Conservation (phyloP, 495 filamentous ascomycete species). For the Xylaria venustula region DNA sequence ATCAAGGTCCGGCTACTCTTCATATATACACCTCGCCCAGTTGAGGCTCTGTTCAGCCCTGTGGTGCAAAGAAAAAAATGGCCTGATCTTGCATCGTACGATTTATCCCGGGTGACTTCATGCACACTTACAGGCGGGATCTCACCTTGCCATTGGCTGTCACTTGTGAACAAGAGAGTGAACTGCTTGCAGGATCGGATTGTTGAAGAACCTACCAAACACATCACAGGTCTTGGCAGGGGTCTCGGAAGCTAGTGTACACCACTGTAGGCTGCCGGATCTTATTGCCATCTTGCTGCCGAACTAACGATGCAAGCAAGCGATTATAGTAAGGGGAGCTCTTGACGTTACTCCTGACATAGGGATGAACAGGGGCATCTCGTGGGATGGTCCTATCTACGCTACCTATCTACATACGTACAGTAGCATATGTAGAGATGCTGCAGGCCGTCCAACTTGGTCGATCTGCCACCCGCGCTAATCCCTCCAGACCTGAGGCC, state of each 20-base stretch:
- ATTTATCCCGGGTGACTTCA: constrained; percentile 3
- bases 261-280: neutral
- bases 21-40: constrained; percentile 3
- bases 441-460: too few relatives aligned
- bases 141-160: neutral
- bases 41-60: constrained; percentile 9
- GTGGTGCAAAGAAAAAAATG: neutral
- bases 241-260: neutral
- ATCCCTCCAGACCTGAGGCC: constrained; percentile 7
- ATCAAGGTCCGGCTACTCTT: neutral
- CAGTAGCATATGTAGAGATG: too few relatives aligned
- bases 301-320: neutral
- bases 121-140: neutral
- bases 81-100: constrained; percentile 12
- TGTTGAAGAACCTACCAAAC: neutral
- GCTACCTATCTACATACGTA: too few relatives aligned
- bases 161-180: neutral
- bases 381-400: too few relatives aligned
- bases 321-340: too few relatives aligned
- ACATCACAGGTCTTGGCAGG: constrained; percentile 1
- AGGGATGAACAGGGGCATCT: neutral
- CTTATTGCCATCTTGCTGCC: neutral
- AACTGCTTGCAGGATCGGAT: neutral
- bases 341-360: neutral
- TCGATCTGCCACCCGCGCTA: constrained; percentile 11